Percentiles rank a stretch among this genome's conserved stretches.
phyloP scores from a whole-genome alignment of 2,329 filamentous ascomycete genomes.

The Phyllosticta citribraziliensis region DNA sequence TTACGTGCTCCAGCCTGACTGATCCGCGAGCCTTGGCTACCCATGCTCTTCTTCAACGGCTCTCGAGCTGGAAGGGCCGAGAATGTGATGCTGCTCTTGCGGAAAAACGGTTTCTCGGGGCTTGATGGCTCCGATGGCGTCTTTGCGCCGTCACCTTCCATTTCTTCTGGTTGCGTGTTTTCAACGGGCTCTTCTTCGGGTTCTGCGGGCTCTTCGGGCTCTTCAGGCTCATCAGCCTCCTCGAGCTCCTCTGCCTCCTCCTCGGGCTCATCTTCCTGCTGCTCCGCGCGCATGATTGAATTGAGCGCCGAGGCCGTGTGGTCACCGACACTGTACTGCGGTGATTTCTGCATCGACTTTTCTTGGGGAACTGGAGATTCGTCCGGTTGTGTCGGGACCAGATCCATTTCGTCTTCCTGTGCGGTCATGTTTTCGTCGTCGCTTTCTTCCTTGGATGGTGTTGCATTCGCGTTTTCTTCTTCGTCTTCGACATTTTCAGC shows the following conservation, averaged over 20 bases:
- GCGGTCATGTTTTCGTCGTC: conserved; percentile 10
- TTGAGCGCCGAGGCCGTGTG: conserved; percentile 25
- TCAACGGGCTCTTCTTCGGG: conserved; percentile 10
- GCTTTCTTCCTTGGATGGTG: conserved; percentile 7
- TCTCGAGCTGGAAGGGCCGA: conserved; percentile 86
- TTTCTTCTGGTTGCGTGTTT: conserved; percentile 26
- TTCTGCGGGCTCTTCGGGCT: neutral
- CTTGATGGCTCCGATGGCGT: conserved; percentile 63
- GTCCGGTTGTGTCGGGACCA: conserved; percentile 3
- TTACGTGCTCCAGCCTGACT: conserved; percentile 67
- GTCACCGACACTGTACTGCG: conserved; percentile 23
- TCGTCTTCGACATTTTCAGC: conserved; percentile 12
- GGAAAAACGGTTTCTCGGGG: conserved; percentile 64
- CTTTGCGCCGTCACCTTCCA: conserved; percentile 41
- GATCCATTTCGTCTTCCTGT: conserved; percentile 16
- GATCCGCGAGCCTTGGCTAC: conserved; percentile 58
- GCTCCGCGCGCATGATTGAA: conserved; percentile 16
- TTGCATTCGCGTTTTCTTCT: conserved; percentile 21
- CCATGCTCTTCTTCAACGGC: conserved; percentile 81
- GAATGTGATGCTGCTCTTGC: conserved; percentile 93
- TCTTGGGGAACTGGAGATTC: neutral
- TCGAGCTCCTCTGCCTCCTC: conserved; percentile 17
- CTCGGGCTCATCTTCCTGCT: conserved; percentile 10
- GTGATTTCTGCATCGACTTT: conserved; percentile 13
- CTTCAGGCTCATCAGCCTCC: neutral